Evolutionary conservation across 768 basidiomycete genomes (phyloP).

Genomic region (Royoungia palumana): DNA sequence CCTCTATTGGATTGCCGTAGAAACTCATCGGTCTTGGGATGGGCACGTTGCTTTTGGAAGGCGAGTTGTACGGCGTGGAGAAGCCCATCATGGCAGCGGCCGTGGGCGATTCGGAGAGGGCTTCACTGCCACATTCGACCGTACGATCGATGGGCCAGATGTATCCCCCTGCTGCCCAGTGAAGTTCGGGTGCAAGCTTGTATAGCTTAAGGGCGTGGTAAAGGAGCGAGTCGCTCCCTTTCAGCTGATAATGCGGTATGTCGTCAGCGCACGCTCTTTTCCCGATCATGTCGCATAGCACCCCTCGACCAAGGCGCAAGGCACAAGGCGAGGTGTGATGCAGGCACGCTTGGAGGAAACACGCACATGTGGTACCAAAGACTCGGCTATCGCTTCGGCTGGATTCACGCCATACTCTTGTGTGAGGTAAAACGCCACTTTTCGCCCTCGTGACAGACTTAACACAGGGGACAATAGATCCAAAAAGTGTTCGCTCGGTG

Average conservation of each 20-base stretch:
- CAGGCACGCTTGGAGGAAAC: constrained; percentile 2
- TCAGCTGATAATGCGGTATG: constrained; percentile 46
- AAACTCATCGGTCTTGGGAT: constrained; percentile 42
- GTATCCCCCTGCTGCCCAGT: constrained; percentile 81
- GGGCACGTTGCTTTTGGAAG: constrained; percentile 26
- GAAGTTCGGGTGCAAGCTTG: constrained; percentile 70
- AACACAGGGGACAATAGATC: constrained; percentile 69
- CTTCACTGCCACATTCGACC: constrained; percentile 58
- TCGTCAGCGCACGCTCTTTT: constrained; percentile 13
- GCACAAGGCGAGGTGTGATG: constrained; percentile 4
- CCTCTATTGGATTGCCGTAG: constrained; percentile 41
- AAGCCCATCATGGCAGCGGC: constrained; percentile 23
- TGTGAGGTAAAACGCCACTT: constrained; percentile 68
- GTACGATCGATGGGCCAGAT: constrained; percentile 74
- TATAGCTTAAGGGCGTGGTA: constrained; percentile 76
- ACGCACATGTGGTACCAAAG: constrained; percentile 66
- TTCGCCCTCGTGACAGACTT: constrained; percentile 67
- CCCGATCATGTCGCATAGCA: constrained; percentile 7
- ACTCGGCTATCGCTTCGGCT: constrained; percentile 64
- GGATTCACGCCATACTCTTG: constrained; percentile 71
- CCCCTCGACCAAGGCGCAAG: constrained; percentile 6
- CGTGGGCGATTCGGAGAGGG: constrained; percentile 26
- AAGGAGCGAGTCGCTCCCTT: constrained; percentile 70
- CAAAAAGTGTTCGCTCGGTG: constrained; percentile 71
- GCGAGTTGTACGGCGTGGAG: constrained; percentile 20